These are phyloP conservation scores for Spatholobus suberectus DNA, from an alignment of 306 rosid species.

Conservation along the genomic window DNA sequence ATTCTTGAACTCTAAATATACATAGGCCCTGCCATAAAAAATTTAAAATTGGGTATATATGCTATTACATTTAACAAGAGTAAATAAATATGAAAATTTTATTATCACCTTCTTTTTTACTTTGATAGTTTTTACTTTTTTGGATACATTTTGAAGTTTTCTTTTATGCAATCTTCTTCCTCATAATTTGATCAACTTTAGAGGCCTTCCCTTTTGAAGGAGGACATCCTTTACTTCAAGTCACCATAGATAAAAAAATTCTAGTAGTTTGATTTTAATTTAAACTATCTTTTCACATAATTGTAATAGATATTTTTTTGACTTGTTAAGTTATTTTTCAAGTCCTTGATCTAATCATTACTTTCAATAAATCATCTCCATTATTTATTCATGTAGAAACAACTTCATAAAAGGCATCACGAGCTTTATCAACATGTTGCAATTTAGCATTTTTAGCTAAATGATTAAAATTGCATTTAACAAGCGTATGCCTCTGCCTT, in stretches of 20 bases:
- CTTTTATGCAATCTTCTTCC: conserved; percentile 17
- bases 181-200: conserved; percentile 12
- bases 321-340: background rate
- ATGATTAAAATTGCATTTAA: background rate
- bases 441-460: background rate
- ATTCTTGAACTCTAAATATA: background rate
- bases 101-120: conserved; percentile 18
- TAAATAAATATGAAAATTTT: background rate
- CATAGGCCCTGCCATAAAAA: background rate
- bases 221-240: background rate
- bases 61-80: background rate
- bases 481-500: too few relatives aligned
- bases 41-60: background rate
- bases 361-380: background rate
- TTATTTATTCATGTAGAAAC: background rate
- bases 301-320: too few relatives aligned
- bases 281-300: too few relatives aligned
- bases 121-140: background rate
- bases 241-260: background rate
- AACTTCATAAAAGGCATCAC: conserved; percentile 21
- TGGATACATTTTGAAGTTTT: background rate
- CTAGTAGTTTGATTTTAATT: too few relatives aligned
- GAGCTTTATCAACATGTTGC: background rate
- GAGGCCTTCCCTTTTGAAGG: background rate
- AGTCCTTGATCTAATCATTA: conserved; percentile 3